Percentiles rank a stretch among this genome's conserved stretches.
phyloP scores from a whole-genome alignment of 192 early-diverging fungal genomes.

The Oehlia diaphana region DNA sequence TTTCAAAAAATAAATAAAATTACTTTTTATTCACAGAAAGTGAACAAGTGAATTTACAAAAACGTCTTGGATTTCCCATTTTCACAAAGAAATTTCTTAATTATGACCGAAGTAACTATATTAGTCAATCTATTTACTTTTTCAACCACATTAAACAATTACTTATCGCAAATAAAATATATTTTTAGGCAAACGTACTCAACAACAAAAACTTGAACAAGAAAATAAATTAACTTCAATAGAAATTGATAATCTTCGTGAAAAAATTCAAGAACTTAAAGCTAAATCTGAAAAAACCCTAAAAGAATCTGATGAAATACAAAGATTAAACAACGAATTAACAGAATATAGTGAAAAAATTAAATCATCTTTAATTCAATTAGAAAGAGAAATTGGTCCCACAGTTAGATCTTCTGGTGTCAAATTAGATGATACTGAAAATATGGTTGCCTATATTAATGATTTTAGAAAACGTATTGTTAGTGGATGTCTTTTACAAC shows the following conservation, averaged over 20 bases:
- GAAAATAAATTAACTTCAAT: neutral
- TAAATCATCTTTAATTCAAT: constrained; percentile 2
- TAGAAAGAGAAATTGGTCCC: constrained; percentile 27
- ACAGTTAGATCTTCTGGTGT: constrained; percentile 24
- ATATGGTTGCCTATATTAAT: constrained; percentile 23
- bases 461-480: constrained; percentile 18
- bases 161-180: neutral
- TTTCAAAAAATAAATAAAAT: neutral
- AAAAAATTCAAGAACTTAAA: neutral
- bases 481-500: constrained; percentile 27
- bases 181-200: neutral
- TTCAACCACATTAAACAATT: neutral
- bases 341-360: constrained; percentile 8
- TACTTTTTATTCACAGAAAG: neutral
- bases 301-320: neutral
- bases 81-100: constrained; percentile 20
- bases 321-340: neutral
- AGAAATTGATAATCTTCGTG: constrained; percentile 13
- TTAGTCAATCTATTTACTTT: neutral
- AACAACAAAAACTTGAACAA: constrained; percentile 5
- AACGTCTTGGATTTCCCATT: constrained; percentile 12
- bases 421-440: constrained; percentile 25
- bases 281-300: neutral
- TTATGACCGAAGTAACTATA: constrained; percentile 7
- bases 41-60: constrained; percentile 13